Percentiles rank a stretch among this genome's conserved stretches.
Conservation (phyloP, 805 yeast genomes). For the Lipomyces anomalus region DNA sequence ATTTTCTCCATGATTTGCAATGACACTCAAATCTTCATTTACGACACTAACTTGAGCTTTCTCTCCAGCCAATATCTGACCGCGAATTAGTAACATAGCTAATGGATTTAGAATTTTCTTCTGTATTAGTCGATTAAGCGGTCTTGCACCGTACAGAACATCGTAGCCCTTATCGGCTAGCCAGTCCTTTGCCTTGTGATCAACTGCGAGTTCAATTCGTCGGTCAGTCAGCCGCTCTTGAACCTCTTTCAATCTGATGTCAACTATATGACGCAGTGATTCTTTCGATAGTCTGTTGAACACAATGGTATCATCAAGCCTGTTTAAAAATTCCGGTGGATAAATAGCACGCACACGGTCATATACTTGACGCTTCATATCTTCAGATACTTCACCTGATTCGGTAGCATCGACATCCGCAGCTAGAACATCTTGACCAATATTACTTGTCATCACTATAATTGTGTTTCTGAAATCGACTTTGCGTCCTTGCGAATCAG, state of each 20-base stretch:
- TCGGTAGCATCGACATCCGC: conserved; percentile 46
- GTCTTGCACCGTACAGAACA: conserved; percentile 91
- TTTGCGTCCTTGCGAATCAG: conserved; percentile 91
- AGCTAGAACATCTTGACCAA: conserved; percentile 85
- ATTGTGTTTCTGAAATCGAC: conserved; percentile 93
- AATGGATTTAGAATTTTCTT: conserved; percentile 80
- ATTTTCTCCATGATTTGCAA: conserved; percentile 42
- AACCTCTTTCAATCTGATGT: conserved; percentile 75
- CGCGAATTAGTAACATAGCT: conserved; percentile 73
- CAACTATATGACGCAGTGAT: conserved; percentile 74
- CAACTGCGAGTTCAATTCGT: conserved; percentile 56
- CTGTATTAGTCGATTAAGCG: conserved; percentile 84
- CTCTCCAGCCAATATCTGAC: conserved; percentile 61
- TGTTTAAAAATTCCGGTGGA: conserved; percentile 92
- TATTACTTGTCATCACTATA: conserved; percentile 93
- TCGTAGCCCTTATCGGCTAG: conserved; percentile 85
- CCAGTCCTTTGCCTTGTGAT: conserved; percentile 67
- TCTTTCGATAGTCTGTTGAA: conserved; percentile 81
- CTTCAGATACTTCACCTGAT: conserved; percentile 51
- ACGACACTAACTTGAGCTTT: conserved; percentile 47
- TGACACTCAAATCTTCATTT: conserved; percentile 40
- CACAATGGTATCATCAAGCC: conserved; percentile 89
- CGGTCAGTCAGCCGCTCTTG: conserved; percentile 72
- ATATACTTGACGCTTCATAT: conserved; percentile 53
- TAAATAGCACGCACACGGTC: conserved; percentile 66